Evolutionary conservation across 345 rosid genomes (phyloP), one percentile per base, ranked within the genome.

Genomic region (Lumnitzera littorea): DNA sequence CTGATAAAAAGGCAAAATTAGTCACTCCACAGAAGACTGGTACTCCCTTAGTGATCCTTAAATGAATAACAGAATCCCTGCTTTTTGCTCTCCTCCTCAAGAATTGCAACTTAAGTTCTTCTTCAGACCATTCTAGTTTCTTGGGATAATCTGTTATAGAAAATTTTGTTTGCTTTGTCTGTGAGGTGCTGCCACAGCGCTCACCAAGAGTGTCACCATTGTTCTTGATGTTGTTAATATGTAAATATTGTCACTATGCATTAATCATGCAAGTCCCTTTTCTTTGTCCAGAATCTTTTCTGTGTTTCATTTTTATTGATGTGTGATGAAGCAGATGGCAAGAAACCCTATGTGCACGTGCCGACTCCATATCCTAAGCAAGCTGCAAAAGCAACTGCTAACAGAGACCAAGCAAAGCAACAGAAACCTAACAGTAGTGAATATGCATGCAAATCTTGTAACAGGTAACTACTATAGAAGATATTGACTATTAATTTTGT

Each of bases 351-450:
- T 50, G 80, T 41, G 13, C 91, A 86, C 47, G 17, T 65, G 1
- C 88, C 94, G 29, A 88, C 95, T 15, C 98, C 98, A 23, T 74
- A 91, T 74, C 98, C 95, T 11, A 91, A 91, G 78, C 73, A 82
- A 36, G 71, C 51, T 46, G 74, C 60, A 11, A 88, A 85, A 68
- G 67, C 71, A 10, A 69, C 67, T 51, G 78, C 79, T 36, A 73
- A 62, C 46, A 78, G 71, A 47, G 73, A 69, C 59, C 71, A 72
- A 57, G 61, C 69, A 24, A 80, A 80, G 72, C 82, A 74, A 60
- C 86, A 76, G 62, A 63, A 72, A 57, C 72, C 79, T 1, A 91
- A 82, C 52, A 61, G 83, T 8, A 72, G 74, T 2, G 56, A 81
- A 17, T 52, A 68, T 55, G 60, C 72, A 7, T 88, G 96, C 89